Evolutionary conservation across 2,329 filamentous ascomycete species (phyloP), one percentile per base, ranked within the genome.

Genomic region (Botryosphaeria agaves): DNA sequence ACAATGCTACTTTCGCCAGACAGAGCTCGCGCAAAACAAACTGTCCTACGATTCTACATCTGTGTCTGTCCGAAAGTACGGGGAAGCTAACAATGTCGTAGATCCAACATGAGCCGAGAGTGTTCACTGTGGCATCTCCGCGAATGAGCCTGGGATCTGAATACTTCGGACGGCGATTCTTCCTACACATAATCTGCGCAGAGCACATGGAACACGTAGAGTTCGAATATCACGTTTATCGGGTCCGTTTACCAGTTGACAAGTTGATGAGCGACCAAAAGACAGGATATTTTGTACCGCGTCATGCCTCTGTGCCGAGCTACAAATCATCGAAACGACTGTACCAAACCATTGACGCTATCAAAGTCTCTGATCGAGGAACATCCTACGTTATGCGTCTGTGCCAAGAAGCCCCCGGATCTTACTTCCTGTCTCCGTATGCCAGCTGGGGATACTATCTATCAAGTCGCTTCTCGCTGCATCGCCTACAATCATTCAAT

Each of bases 111-210:
- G n/a, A 9, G 26, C 16, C 21, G 9, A 35, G 18, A 19, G 30
- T 35, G 4, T 32, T 33, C 27, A 35, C 30, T 12, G 7, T 12
- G 21, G 21, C 24, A 9, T 29, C 34, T 29, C 29, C 19, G 3
- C 24, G 9, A 12, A 31, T 17, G 15, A n/a, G 18, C 20, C 16
- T 5, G 14, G 26, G 32, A 35, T 20, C 34, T 21, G 9, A 3
- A 11, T 16, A 38, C 36, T 19, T 36, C 43, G 33, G 32, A 28
- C 17, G 45, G 18, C 31, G 34, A 7, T 34, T 53, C 8, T 53
- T 47, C 33, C 23, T 56, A 9, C 53, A 55, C 35, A 49, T 56
- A 28, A 41, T 47, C 15, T 47, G 54, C 32, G 34, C 43, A 7
- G 45, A 50, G 14, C 36, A 49, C 15, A 36, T 40, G 25, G 36